A percentile compares a stretch with the other conserved stretches of the same genome.
Conservation (phyloP, 225 moss, liverwort and hornwort genomes). For the Thuidium tamariscinum region DNA sequence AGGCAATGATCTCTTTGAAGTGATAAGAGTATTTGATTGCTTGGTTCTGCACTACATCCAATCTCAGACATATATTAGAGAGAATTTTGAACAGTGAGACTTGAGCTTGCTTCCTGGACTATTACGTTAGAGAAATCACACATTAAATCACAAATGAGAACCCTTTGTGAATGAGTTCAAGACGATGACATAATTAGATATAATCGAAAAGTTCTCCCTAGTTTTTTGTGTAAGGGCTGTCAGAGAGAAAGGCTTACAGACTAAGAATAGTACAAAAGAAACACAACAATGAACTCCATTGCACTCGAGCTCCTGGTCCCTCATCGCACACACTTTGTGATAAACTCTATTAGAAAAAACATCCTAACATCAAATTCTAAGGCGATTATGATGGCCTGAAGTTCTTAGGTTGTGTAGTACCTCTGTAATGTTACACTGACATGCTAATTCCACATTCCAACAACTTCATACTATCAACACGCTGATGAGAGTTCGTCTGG, state of each 20-base stretch:
- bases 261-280: no score
- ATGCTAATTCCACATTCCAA: neutral
- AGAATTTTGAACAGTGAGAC: neutral
- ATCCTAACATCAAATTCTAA: neutral
- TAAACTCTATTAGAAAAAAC: no score
- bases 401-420: neutral
- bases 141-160: neutral
- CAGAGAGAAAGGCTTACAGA: no score
- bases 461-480: neutral
- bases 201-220: no score
- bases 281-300: no score
- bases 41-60: rapidly evolving
- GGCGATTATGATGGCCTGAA: neutral
- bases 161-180: neutral
- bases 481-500: neutral
- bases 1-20: no score
- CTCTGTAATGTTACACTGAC: neutral
- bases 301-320: no score
- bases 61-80: neutral
- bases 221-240: no score
- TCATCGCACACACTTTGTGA: no score
- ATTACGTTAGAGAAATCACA: no score
- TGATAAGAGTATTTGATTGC: neutral
- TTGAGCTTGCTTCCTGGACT: neutral
- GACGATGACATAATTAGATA: neutral